phyloP scores from a whole-genome alignment of 768 basidiomycete species.

The Lactarius pseudohatsudake region DNA sequence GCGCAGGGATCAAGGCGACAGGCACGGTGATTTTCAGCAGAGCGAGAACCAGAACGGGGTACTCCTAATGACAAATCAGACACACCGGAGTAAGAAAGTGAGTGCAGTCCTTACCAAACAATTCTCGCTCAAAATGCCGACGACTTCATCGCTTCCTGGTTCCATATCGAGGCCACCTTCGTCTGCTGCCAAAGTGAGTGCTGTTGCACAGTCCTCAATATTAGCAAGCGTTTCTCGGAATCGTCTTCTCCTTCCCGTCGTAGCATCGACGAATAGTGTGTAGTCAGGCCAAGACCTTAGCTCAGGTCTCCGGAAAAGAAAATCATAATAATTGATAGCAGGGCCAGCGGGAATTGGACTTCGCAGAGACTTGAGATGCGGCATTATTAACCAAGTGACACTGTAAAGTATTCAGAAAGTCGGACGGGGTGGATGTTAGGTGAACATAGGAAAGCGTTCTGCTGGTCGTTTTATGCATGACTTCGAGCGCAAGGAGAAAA shows the following conservation, averaged over 20 bases:
- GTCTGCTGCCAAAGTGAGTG: slow-evolving; percentile 37
- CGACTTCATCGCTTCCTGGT: slow-evolving; percentile 46
- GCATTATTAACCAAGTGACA: neutral
- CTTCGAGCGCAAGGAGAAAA: slow-evolving; percentile 6
- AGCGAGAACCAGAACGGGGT: slow-evolving; percentile 48
- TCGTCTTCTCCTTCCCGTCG: slow-evolving; percentile 47
- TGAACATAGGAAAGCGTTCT: neutral
- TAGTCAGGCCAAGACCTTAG: slow-evolving; percentile 49
- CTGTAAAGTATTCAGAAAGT: neutral
- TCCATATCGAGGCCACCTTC: slow-evolving; percentile 59
- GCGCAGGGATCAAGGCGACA: slow-evolving; percentile 53
- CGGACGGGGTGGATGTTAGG: neutral
- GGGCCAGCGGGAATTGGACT: slow-evolving; percentile 2
- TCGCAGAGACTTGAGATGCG: slow-evolving; percentile 8
- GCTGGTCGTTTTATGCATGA: neutral
- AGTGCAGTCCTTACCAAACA: slow-evolving; percentile 48
- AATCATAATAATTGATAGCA: slow-evolving; percentile 18
- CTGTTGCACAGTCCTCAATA: slow-evolving; percentile 57
- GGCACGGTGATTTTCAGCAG: slow-evolving; percentile 50
- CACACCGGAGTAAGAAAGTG: slow-evolving; percentile 1
- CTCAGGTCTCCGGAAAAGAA: slow-evolving; percentile 6
- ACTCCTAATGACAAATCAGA: slow-evolving; percentile 45
- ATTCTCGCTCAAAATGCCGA: slow-evolving; percentile 73
- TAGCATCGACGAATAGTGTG: slow-evolving; percentile 54
- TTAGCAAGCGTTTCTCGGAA: slow-evolving; percentile 51